phyloP scores from a whole-genome alignment of 495 filamentous ascomycete species.

The Penicillium pancosmium region DNA sequence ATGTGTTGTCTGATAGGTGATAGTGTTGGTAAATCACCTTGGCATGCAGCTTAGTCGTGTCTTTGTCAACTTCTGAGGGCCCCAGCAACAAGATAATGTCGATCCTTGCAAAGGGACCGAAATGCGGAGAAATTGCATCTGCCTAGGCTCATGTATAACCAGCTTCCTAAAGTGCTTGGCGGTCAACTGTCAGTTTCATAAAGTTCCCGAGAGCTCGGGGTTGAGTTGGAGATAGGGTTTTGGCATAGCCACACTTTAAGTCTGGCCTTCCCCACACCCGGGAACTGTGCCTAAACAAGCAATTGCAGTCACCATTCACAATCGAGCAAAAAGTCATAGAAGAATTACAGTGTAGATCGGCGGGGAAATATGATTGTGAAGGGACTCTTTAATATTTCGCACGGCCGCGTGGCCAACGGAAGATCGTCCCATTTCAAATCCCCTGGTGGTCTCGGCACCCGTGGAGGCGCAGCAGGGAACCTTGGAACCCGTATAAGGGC shows the following conservation, averaged over 20 bases:
- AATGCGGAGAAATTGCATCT: neutral
- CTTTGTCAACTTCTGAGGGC: neutral
- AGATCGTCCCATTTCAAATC: neutral
- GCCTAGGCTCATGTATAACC: neutral
- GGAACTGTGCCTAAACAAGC: neutral
- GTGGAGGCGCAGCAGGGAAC: conserved; percentile 16
- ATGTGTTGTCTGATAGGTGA: conserved; percentile 10
- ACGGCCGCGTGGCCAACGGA: neutral
- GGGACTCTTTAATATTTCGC: neutral
- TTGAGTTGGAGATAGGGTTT: neutral
- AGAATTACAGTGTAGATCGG: neutral
- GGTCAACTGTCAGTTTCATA: neutral
- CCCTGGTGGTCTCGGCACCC: neutral
- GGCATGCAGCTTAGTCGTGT: conserved; percentile 3
- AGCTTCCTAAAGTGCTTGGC: neutral
- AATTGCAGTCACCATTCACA: conserved; percentile 3
- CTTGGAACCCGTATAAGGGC: neutral
- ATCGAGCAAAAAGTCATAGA: neutral
- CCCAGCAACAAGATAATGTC: neutral
- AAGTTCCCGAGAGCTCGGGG: neutral
- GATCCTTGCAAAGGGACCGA: neutral
- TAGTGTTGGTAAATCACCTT: neutral
- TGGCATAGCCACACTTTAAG: neutral
- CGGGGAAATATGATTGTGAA: neutral
- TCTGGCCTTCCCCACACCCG: neutral